Conservation (phyloP, 148 eudicot genomes). For the Beta vulgaris region DNA sequence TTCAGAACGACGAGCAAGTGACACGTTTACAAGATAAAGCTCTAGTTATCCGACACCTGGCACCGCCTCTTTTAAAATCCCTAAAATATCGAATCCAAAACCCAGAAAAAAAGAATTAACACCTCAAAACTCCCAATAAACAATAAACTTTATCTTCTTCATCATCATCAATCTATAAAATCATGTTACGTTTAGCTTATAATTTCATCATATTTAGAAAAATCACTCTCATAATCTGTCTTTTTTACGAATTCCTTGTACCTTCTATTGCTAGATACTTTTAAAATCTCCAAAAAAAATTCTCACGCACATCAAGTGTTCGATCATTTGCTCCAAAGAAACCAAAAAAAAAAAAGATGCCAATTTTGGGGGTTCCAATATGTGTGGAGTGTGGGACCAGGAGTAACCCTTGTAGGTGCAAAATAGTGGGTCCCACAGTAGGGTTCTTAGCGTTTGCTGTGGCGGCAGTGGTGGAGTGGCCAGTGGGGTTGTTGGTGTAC, state of each 20-base stretch:
- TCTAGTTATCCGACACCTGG: constrained; percentile 3
- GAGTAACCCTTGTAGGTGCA: constrained; percentile 74
- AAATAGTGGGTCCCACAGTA: constrained; percentile 74
- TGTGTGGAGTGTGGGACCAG: constrained; percentile 70
- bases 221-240: constrained; percentile 17
- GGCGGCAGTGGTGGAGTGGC: constrained; percentile 85
- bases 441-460: constrained; percentile 72
- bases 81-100: background rate
- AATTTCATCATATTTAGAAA: constrained; percentile 17
- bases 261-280: constrained; percentile 7
- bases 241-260: constrained; percentile 19
- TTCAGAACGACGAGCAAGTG: background rate
- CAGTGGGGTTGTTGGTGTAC: constrained; percentile 66
- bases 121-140: background rate
- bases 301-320: background rate
- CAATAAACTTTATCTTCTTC: background rate
- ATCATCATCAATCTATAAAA: background rate
- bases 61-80: background rate
- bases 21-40: constrained; percentile 12
- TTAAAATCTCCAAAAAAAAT: background rate
- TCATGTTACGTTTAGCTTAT: constrained; percentile 29
- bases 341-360: constrained; percentile 3
- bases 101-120: background rate
- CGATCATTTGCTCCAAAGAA: background rate
- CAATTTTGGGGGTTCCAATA: constrained; percentile 44